Base-by-base conservation (phyloP, 2,329 filamentous ascomycete species). In the Aureobasidium sp. region DNA sequence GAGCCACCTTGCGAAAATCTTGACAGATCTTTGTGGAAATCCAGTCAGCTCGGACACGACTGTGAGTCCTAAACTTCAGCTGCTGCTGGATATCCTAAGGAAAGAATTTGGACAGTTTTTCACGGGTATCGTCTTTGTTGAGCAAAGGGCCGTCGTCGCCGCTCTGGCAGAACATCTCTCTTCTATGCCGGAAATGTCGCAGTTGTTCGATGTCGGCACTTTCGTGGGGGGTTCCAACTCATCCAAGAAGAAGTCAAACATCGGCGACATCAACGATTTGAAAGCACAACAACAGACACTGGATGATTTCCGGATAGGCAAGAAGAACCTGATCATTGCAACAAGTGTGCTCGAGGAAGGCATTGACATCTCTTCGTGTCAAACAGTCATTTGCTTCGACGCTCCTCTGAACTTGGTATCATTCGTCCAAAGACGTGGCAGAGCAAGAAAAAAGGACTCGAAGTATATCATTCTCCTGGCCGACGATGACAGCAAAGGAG, bases 361-460 rank as follows among this genome's bases (percentile, higher is more conserved):
- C 0, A 81, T 86, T 31, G 83, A 85, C 65, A 73, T 85, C 2
- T 79, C 80, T n/a, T 80, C 80, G 3, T 88, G 85, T 65, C 83
- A 85, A 65, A 66, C 85, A 23, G 84, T 88, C 0, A 76, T 88
- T 13, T 86, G 83, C 64, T 88, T 84, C 67, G 81, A 87, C 64
- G 75, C 75, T 27, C 84, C 84, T 0, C 75, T 77, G 29, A 86
- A 84, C 62, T 69, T 88, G 35, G 84, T 84, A 60, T 84, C 84
- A 0, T 88, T 85, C 65, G 76, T 88, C 2, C 85, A 88, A 67
- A 76, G 85, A 38, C 78, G 85, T 25, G 85, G 86, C 2, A 77
- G 85, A 63, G 85, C 85, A 17, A 77, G 86, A 51, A 79, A 80
- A 62, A 71, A 78, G 51, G 70, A 78, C 11, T 87, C 84, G 1